phyloP scores from a whole-genome alignment of 208 protist species.

The Crithidia brevicula region DNA sequence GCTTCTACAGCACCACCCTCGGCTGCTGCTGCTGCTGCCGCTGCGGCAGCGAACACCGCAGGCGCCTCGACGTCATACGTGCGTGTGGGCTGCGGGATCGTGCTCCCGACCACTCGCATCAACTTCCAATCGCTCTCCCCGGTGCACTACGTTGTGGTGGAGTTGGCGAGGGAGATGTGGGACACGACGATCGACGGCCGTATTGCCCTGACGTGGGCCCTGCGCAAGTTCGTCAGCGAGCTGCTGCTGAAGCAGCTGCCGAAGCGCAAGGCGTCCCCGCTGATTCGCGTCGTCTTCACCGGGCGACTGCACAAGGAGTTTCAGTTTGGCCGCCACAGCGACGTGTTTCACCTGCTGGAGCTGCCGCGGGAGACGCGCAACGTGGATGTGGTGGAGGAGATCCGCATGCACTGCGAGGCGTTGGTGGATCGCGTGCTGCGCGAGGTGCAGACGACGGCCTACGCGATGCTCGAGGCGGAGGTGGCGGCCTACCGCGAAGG shows the following conservation, averaged over 20 bases:
- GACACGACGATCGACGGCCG: conserved; percentile 77
- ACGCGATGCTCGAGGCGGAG: conserved; percentile 27
- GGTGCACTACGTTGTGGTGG: conserved; percentile 76
- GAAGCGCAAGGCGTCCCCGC: conserved; percentile 66
- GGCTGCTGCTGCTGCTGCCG: conserved; percentile 2
- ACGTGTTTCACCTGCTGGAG: conserved; percentile 77
- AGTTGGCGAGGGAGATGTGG: conserved; percentile 88
- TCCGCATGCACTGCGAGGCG: conserved; percentile 72
- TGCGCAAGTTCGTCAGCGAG: conserved; percentile 82
- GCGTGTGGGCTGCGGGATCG: conserved; percentile 69
- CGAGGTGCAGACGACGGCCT: conserved; percentile 39
- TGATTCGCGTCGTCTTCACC: conserved; percentile 75
- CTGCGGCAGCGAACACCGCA: neutral
- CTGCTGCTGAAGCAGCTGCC: conserved; percentile 71
- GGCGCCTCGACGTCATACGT: conserved; percentile 12
- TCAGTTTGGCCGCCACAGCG: conserved; percentile 48
- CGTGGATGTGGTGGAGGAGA: conserved; percentile 60
- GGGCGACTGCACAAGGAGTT: conserved; percentile 60
- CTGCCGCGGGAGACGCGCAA: conserved; percentile 55
- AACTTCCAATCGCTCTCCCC: conserved; percentile 86
- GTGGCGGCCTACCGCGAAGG: conserved; percentile 25
- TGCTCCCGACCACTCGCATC: conserved; percentile 63
- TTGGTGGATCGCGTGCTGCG: conserved; percentile 60
- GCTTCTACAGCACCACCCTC: neutral
- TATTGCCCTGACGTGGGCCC: conserved; percentile 65